Conservation (phyloP, 306 rosid species). For the Lablab purpureus region DNA sequence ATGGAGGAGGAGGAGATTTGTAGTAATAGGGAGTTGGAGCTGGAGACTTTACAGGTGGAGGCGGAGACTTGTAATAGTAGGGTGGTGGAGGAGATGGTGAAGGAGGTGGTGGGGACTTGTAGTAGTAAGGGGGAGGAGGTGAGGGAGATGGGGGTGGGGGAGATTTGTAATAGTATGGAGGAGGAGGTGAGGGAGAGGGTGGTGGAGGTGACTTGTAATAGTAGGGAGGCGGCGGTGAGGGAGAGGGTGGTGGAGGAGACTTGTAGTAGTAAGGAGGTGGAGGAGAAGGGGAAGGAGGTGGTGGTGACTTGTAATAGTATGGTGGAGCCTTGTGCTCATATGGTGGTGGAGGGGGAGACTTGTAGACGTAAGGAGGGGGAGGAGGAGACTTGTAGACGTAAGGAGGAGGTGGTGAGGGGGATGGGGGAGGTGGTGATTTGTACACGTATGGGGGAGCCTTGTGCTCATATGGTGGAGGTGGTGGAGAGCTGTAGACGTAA, state of each 20-base stretch:
- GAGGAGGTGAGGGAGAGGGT: constrained; percentile 48
- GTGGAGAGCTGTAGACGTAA: constrained; percentile 38
- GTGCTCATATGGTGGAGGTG: constrained; percentile 41
- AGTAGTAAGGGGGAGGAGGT: constrained; percentile 35
- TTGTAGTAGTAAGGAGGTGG: constrained; percentile 49
- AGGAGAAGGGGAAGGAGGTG: constrained; percentile 49
- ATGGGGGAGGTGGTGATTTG: constrained; percentile 48
- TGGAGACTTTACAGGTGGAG: constrained; percentile 42
- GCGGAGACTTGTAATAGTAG: constrained; percentile 40
- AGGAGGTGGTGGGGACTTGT: constrained; percentile 57
- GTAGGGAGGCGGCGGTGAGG: constrained; percentile 45
- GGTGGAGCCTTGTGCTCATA: constrained; percentile 55
- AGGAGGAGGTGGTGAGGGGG: constrained; percentile 41
- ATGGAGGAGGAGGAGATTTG: constrained; percentile 46
- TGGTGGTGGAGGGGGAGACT: constrained; percentile 29
- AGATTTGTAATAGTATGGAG: constrained; percentile 52
- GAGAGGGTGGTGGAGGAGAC: constrained; percentile 69
- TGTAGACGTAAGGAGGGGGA: constrained; percentile 48
- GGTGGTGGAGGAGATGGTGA: constrained; percentile 48
- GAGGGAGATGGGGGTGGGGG: constrained; percentile 66
- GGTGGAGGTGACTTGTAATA: constrained; percentile 67
- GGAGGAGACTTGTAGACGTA: constrained; percentile 50
- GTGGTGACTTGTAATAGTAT: constrained; percentile 51
- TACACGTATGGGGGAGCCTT: constrained; percentile 43
- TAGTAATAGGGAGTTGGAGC: constrained; percentile 47